Conservation (phyloP, 129 eudicot species). For the Helichrysum umbraculigerum region DNA sequence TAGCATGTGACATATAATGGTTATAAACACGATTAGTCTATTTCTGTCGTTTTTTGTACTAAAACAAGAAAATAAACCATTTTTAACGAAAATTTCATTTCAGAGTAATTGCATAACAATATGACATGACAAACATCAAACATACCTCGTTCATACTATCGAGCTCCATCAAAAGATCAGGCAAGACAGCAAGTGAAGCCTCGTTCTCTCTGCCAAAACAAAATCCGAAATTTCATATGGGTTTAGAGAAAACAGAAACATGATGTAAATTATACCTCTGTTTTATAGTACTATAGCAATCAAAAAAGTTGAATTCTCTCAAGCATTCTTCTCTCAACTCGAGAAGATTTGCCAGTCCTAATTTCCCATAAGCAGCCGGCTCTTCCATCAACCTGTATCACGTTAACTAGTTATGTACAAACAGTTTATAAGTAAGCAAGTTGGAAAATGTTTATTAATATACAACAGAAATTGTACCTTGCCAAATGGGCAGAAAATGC, state of each 20-base stretch:
- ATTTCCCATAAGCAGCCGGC: conserved; percentile 96
- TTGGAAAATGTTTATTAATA: neutral
- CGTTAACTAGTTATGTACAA: conserved; percentile 2
- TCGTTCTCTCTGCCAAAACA: conserved; percentile 72
- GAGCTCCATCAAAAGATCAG: conserved; percentile 86
- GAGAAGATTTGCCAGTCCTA: conserved; percentile 93
- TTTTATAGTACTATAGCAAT: conserved; percentile 91
- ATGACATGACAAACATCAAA: neutral
- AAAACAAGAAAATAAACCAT: neutral
- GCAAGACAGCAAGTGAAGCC: conserved; percentile 97
- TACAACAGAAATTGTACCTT: conserved; percentile 43
- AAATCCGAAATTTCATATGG: neutral
- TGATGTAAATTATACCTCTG: conserved; percentile 57
- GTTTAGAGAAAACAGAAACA: neutral
- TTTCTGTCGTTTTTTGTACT: neutral
- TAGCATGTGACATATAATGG: neutral
- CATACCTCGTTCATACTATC: conserved; percentile 88
- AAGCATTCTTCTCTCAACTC: conserved; percentile 96
- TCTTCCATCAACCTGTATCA: conserved; percentile 77
- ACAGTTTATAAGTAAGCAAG: neutral
- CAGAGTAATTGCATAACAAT: neutral
- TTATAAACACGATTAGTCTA: neutral
- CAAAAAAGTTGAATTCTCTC: conserved; percentile 90
- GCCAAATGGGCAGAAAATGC: conserved; percentile 98
- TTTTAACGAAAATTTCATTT: neutral